Conservation (phyloP, 176 grass and related monocot species). For the Oryza coarctata region DNA sequence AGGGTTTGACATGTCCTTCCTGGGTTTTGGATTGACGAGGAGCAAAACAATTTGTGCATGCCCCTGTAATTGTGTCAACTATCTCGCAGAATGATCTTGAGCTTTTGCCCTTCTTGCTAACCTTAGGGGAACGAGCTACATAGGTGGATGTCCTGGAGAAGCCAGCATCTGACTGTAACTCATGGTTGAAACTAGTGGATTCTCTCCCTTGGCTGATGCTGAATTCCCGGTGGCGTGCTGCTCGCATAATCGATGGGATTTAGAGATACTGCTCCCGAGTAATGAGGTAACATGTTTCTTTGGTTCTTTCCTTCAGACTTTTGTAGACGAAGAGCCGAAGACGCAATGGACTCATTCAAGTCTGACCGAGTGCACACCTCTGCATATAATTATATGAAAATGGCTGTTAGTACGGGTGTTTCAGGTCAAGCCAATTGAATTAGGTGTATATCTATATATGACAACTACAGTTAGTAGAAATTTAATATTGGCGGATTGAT, state of each 20-base stretch:
- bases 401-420: neutral
- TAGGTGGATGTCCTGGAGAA: constrained; percentile 53
- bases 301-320: constrained; percentile 18
- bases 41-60: constrained; percentile 44
- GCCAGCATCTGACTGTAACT: constrained; percentile 47
- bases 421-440: constrained; percentile 18
- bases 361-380: constrained; percentile 32
- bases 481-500: constrained; percentile 21
- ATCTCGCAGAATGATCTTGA: constrained; percentile 33
- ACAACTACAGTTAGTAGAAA: constrained; percentile 19
- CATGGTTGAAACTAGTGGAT: constrained; percentile 23
- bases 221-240: constrained; percentile 26
- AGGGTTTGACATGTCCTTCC: constrained; percentile 28
- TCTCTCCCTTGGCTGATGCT: constrained; percentile 29
- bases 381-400: constrained; percentile 24
- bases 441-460: neutral
- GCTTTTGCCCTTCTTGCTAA: constrained; percentile 10
- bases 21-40: constrained; percentile 14
- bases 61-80: constrained; percentile 30
- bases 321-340: neutral
- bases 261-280: neutral
- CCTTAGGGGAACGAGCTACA: constrained; percentile 24
- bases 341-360: constrained; percentile 40
- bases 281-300: constrained; percentile 27
- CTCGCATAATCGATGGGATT: constrained; percentile 42